phyloP scores from a whole-genome alignment of 768 basidiomycete genomes.

The Cystobasidium onofrii region DNA sequence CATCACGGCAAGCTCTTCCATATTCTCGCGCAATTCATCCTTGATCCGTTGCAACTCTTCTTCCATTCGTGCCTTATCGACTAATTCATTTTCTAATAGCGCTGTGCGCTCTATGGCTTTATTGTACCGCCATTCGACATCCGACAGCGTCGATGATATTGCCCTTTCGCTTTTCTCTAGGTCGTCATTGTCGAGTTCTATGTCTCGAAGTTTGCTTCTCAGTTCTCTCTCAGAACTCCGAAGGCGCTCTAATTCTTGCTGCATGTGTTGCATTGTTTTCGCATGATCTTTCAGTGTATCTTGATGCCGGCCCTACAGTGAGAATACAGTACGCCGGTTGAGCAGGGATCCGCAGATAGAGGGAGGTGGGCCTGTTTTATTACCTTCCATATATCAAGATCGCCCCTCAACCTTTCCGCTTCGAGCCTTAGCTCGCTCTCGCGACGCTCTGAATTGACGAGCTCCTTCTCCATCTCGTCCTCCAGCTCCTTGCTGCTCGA shows the following conservation, averaged over 20 bases:
- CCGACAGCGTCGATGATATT: constrained; percentile 46
- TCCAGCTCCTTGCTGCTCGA: constrained; percentile 81
- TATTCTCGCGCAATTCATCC: constrained; percentile 58
- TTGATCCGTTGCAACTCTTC: constrained; percentile 82
- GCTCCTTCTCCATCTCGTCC: constrained; percentile 82
- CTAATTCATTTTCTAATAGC: constrained; percentile 84
- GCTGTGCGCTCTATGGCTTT: constrained; percentile 93
- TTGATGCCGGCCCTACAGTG: constrained; percentile 45
- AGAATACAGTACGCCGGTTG: background rate
- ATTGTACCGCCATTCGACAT: constrained; percentile 73
- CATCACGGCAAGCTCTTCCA: constrained; percentile 1
- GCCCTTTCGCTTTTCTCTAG: constrained; percentile 82
- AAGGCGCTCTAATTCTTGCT: constrained; percentile 77
- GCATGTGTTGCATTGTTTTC: constrained; percentile 78
- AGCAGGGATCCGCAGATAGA: background rate
- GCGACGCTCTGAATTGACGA: constrained; percentile 75
- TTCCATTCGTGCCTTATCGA: constrained; percentile 80
- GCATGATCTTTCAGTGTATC: constrained; percentile 56
- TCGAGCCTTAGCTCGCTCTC: constrained; percentile 50
- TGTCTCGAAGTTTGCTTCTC: constrained; percentile 69
- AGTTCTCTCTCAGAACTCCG: constrained; percentile 64
- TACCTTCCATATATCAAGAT: constrained; percentile 91
- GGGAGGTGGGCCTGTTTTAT: constrained; percentile 41
- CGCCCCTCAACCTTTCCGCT: constrained; percentile 61
- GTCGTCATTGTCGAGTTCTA: constrained; percentile 98